Evolutionary conservation across 495 filamentous ascomycete species (phyloP), one percentile per base, ranked within the genome.

Genomic region (Neurospora discreta): DNA sequence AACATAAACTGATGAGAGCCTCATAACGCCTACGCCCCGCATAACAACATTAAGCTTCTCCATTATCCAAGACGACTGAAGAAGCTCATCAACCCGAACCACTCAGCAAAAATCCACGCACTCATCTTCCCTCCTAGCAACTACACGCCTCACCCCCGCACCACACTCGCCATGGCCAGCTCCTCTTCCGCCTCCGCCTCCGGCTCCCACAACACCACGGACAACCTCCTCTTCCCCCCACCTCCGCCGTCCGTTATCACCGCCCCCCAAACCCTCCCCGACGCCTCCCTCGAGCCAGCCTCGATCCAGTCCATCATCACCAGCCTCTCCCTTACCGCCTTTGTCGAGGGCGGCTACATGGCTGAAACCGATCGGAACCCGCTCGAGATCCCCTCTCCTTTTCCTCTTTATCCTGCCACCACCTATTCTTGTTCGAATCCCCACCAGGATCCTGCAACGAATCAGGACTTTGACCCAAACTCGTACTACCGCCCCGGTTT

Each of bases 311-410:
- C 77, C 44, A 74, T 87, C 15, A 86, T 90, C 77, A 40, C 70
- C 16, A 73, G 76, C 33, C 82, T 90, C 30, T 20, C 77, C 33
- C 80, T 89, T 6, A 73, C 77, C 38, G 79, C 82, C 13, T 89
- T 91, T 78, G 80, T 86, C 70, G 89, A 90, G 81, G 89, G 89
- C 39, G 90, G 89, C 60, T 92, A 87, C 79, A 91, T 87, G 76
- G 78, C 75, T 68, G 88, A 90, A 77, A 91, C 87, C 7, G 87
- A 93, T 80, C 85, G 86, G 36, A 81, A 87, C 75, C 72, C 82
- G 1, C 78, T 79, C 13, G 81, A 77, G 16, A 76, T 89, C 33
- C 83, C 86, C 5, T 85, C 85, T 70, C 85, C 87, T 1, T 88
- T 89, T 72, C 73, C 79, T 42, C 60, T 60, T 10, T 68, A 72